phyloP scores from a whole-genome alignment of 2,329 filamentous ascomycete species.

The Aspergillus sergii region DNA sequence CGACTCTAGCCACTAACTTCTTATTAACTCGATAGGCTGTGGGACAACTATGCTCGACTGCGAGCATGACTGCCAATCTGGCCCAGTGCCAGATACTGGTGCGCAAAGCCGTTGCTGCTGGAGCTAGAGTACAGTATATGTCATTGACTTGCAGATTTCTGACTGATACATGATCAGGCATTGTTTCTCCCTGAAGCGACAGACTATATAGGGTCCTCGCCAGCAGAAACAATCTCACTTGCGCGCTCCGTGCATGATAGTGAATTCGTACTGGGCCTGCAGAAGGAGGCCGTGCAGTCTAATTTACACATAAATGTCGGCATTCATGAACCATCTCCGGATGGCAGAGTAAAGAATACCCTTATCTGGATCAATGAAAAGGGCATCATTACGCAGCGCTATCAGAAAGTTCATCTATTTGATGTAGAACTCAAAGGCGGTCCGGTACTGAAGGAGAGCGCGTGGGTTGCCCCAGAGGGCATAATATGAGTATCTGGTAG shows the following conservation, averaged over 20 bases:
- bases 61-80: slow-evolving; percentile 76
- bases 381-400: slow-evolving; percentile 63
- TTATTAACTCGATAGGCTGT: slow-evolving; percentile 63
- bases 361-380: slow-evolving; percentile 67
- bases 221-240: slow-evolving; percentile 69
- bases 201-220: slow-evolving; percentile 78
- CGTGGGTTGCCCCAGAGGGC: slow-evolving; percentile 34
- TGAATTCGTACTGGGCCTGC: slow-evolving; percentile 76
- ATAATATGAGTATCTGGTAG: background rate
- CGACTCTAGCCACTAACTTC: slow-evolving; percentile 10
- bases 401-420: slow-evolving; percentile 92
- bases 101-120: slow-evolving; percentile 70
- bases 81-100: slow-evolving; percentile 74
- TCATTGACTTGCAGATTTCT: background rate
- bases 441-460: slow-evolving; percentile 63
- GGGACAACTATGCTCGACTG: slow-evolving; percentile 86
- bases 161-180: slow-evolving; percentile 50
- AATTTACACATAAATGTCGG: slow-evolving; percentile 79
- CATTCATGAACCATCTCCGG: slow-evolving; percentile 72
- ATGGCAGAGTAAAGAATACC: slow-evolving; percentile 62
- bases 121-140: slow-evolving; percentile 66
- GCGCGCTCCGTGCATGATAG: slow-evolving; percentile 67
- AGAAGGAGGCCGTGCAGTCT: slow-evolving; percentile 65
- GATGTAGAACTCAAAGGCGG: slow-evolving; percentile 66
- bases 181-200: slow-evolving; percentile 91